A percentile compares a stretch with the other conserved stretches of the same genome.
phyloP scores from a whole-genome alignment of 768 basidiomycete species.

The Obba rivulosa region DNA sequence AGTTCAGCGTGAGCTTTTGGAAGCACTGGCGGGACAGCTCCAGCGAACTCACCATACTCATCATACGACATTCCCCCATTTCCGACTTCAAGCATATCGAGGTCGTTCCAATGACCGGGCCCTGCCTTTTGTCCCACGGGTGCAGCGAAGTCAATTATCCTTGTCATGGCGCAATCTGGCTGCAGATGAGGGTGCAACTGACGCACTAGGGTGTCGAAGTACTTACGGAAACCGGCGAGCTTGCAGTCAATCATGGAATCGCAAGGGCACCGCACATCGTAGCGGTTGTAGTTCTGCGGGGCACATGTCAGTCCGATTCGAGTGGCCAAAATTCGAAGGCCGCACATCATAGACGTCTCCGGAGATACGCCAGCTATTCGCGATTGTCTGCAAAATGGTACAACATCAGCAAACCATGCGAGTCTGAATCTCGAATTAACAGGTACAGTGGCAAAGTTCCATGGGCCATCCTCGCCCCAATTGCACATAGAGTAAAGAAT shows the following conservation, averaged over 20 bases:
- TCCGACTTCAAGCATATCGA: conserved; percentile 35
- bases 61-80: conserved; percentile 35
- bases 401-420: not conserved
- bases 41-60: conserved; percentile 29
- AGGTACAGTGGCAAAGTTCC: conserved; percentile 35
- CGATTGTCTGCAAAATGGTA: conserved; percentile 16
- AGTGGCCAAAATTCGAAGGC: not conserved
- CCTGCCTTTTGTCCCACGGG: conserved; percentile 31
- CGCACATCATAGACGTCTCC: conserved; percentile 27
- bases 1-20: not conserved
- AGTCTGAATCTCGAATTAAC: conserved; percentile 17
- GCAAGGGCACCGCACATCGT: conserved; percentile 34
- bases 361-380: conserved; percentile 27
- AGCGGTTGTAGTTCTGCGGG: conserved; percentile 27
- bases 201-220: not conserved
- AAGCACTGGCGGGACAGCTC: no score
- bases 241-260: conserved; percentile 31
- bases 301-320: not conserved
- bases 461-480: conserved; percentile 36
- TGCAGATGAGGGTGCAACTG: not conserved
- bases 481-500: conserved; percentile 36
- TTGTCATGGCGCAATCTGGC: conserved; percentile 26
- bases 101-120: conserved; percentile 31
- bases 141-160: conserved; percentile 34
- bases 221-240: conserved; percentile 31